phyloP scores from a whole-genome alignment of 2,329 filamentous ascomycete genomes.

The Xylariaceae sp. region DNA sequence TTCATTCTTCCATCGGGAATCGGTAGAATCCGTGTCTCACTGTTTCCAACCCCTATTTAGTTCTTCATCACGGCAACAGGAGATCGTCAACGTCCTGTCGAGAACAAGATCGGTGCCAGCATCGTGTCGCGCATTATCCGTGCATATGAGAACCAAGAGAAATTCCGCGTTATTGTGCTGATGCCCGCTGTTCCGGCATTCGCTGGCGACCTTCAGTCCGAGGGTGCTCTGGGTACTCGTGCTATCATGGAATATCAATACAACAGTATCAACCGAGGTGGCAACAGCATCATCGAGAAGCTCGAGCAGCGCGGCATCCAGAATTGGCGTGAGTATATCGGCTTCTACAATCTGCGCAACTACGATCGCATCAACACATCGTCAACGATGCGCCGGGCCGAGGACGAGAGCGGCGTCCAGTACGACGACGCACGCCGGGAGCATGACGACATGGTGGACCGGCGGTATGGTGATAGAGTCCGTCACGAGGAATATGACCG shows the following conservation, averaged over 20 bases:
- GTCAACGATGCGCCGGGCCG: conserved; percentile 53
- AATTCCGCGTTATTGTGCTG: conserved; percentile 69
- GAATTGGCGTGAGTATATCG: conserved; percentile 67
- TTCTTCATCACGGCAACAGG: conserved; percentile 83
- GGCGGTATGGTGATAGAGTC: conserved; percentile 16
- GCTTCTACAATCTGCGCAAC: conserved; percentile 79
- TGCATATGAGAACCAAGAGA: conserved; percentile 58
- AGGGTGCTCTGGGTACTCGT: conserved; percentile 68
- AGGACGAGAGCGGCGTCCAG: conserved; percentile 57
- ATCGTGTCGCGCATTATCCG: conserved; percentile 73
- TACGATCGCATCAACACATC: conserved; percentile 78
- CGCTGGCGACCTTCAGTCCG: conserved; percentile 69
- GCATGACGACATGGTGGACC: conserved; percentile 53
- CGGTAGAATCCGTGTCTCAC: conserved; percentile 1
- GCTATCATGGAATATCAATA: conserved; percentile 91
- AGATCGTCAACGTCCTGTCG: conserved; percentile 64
- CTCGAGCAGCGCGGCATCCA: conserved; percentile 59
- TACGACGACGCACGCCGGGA: conserved; percentile 63
- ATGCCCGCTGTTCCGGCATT: conserved; percentile 81
- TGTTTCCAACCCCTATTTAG: conserved; percentile 35
- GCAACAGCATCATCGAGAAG: conserved; percentile 70
- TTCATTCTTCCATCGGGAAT: neutral
- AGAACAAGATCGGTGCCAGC: conserved; percentile 71
- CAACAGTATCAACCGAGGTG: conserved; percentile 70
- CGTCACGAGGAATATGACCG: conserved; percentile 48